phyloP scores from a whole-genome alignment of 129 eudicot genomes.

The Ambrosia artemisiifolia region DNA sequence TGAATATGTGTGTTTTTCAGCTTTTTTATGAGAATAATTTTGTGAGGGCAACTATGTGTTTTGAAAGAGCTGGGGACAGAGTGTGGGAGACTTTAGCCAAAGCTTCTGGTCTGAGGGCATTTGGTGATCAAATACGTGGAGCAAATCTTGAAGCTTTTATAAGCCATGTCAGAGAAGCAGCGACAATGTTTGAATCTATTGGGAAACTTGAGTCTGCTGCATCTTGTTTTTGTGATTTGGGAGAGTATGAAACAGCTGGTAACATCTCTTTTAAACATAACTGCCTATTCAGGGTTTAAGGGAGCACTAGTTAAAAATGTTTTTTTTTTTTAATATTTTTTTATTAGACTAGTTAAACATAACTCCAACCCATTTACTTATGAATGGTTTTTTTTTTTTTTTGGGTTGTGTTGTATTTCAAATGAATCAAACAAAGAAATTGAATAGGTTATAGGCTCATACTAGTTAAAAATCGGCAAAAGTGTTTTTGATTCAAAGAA shows the following conservation, averaged over 20 bases:
- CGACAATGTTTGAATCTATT: slow-evolving; percentile 58
- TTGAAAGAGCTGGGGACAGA: slow-evolving; percentile 71
- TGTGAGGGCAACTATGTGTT: slow-evolving; percentile 86
- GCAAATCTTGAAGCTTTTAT: slow-evolving; percentile 42
- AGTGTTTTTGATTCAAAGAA: no score
- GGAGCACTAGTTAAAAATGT: neutral
- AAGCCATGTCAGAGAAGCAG: slow-evolving; percentile 55
- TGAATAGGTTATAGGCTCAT: no score
- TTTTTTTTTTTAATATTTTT: neutral
- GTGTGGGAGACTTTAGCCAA: slow-evolving; percentile 64
- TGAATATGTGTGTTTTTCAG: slow-evolving; percentile 32
- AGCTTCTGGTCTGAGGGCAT: slow-evolving; percentile 58
- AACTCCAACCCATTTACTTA: neutral
- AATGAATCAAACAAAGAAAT: no score
- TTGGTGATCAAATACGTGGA: slow-evolving; percentile 44
- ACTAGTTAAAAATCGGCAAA: no score
- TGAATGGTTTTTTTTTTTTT: no score
- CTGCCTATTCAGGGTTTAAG: neutral
- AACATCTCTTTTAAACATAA: neutral
- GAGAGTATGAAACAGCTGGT: slow-evolving; percentile 76
- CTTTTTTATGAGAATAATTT: slow-evolving; percentile 59
- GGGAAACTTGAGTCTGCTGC: slow-evolving; percentile 59
- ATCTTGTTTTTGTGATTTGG: slow-evolving; percentile 58
- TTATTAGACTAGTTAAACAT: no score
- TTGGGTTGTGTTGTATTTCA: no score